Evolutionary conservation across 1,284 basidiomycete species (phyloP).

Genomic region (Malassezia slooffiae): DNA sequence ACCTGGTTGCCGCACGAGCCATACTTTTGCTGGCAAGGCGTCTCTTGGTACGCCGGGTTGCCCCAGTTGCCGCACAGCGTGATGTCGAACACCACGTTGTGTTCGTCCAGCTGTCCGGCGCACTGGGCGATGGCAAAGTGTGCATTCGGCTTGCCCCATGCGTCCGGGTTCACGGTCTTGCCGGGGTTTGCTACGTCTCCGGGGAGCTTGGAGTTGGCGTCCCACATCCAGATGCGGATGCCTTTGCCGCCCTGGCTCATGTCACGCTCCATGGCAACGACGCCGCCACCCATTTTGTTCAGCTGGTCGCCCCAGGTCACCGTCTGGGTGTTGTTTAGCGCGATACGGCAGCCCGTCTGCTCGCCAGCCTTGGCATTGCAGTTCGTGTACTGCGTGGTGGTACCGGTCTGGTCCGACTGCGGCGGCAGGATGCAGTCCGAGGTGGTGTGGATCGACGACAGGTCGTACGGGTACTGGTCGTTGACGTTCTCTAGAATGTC

Average conservation of each 20-base stretch:
- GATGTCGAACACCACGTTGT: slow-evolving; percentile 39
- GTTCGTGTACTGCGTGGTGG: slow-evolving; percentile 22
- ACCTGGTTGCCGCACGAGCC: slow-evolving; percentile 29
- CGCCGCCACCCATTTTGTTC: slow-evolving; percentile 34
- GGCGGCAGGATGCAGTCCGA: slow-evolving; percentile 22
- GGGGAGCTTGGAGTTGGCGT: slow-evolving; percentile 18
- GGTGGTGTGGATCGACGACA: slow-evolving; percentile 31
- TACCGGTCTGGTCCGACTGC: slow-evolving; percentile 20
- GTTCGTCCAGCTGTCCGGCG: slow-evolving; percentile 25
- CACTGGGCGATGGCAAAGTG: slow-evolving; percentile 33
- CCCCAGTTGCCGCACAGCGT: slow-evolving; percentile 42
- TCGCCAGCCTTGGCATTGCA: slow-evolving; percentile 24
- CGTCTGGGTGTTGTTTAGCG: slow-evolving; percentile 27
- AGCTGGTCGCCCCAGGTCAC: slow-evolving; percentile 29
- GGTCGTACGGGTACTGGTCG: slow-evolving; percentile 28
- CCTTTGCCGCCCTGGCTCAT: slow-evolving; percentile 34
- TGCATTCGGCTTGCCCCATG: slow-evolving; percentile 31
- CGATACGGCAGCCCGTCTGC: slow-evolving; percentile 32
- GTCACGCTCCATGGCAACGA: slow-evolving; percentile 40
- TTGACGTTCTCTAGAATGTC: slow-evolving; percentile 44
- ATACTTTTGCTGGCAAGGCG: slow-evolving; percentile 24
- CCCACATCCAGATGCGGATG: slow-evolving; percentile 40
- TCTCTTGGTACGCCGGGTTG: slow-evolving; percentile 20
- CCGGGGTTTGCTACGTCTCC: slow-evolving; percentile 22
- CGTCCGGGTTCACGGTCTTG: slow-evolving; percentile 19